Evolutionary conservation across 1,284 basidiomycete genomes (phyloP).

Genomic region (Malassezia sp.): DNA sequence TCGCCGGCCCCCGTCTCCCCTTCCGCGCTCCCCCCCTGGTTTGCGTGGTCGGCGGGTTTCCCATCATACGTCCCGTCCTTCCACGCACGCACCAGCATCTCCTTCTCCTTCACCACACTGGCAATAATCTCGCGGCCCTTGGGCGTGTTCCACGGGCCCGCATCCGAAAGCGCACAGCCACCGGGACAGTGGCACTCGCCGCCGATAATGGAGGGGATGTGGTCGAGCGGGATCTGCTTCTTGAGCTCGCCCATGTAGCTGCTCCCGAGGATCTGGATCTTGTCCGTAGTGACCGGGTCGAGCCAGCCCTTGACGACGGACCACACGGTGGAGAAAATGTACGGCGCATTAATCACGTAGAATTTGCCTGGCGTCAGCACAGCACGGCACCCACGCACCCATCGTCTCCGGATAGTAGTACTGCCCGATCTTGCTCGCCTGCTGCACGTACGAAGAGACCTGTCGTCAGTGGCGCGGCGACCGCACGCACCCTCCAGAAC

Average conservation of each 20-base stretch:
- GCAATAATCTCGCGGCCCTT: conserved; percentile 40
- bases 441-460: conserved; percentile 74
- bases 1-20: not conserved
- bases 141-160: conserved; percentile 73
- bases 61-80: conserved; percentile 4
- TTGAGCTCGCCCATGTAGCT: conserved; percentile 32
- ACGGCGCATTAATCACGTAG: conserved; percentile 72
- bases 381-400: conserved; percentile 54
- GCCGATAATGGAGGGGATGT: conserved; percentile 73
- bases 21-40: no score
- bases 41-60: no score
- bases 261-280: conserved; percentile 49
- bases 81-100: conserved; percentile 18
- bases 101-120: conserved; percentile 29
- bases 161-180: conserved; percentile 78
- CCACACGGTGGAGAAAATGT: conserved; percentile 84
- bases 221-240: conserved; percentile 60
- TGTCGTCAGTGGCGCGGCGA: no score
- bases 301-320: conserved; percentile 80
- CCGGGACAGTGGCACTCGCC: conserved; percentile 67
- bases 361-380: conserved; percentile 53
- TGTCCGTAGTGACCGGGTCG: conserved; percentile 83
- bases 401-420: conserved; percentile 67
- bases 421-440: conserved; percentile 72
- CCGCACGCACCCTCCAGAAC: no score